A percentile compares a stretch with the other conserved stretches of the same genome.
phyloP scores from a whole-genome alignment of 352 stramenopile genomes.

The Phytophthora idaei region DNA sequence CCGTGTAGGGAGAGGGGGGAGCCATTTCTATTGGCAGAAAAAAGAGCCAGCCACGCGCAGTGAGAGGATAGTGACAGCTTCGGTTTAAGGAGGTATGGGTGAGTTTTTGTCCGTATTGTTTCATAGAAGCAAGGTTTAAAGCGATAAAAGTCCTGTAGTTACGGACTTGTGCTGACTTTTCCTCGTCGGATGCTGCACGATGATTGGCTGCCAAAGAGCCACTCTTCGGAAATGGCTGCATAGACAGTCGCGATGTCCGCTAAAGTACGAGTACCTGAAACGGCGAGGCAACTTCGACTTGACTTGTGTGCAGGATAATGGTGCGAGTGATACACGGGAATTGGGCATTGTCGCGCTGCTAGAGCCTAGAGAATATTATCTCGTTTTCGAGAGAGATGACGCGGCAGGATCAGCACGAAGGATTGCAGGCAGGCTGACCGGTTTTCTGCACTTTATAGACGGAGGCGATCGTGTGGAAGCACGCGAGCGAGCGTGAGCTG shows the following conservation, averaged over 20 bases:
- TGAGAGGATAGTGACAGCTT: background rate
- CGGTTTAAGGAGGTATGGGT: constrained; percentile 16
- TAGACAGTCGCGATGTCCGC: constrained; percentile 6
- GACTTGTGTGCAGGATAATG: constrained; percentile 1
- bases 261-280: constrained; percentile 22
- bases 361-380: background rate
- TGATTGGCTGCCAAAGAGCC: constrained; percentile 30
- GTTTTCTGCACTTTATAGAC: constrained; percentile 35
- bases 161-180: background rate
- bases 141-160: constrained; percentile 2
- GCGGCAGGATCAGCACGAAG: background rate
- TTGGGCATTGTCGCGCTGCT: background rate
- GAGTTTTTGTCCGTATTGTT: background rate
- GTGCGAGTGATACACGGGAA: constrained; percentile 6
- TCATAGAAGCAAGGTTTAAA: background rate
- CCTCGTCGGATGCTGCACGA: constrained; percentile 1
- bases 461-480: constrained; percentile 68
- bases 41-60: constrained; percentile 42
- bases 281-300: constrained; percentile 5
- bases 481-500: constrained; percentile 48
- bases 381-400: background rate
- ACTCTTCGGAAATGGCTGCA: constrained; percentile 25
- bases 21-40: constrained; percentile 51
- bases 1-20: constrained; percentile 39
- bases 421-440: background rate